Conservation (phyloP, 768 basidiomycete species). For the Dentipellis fragilis region DNA sequence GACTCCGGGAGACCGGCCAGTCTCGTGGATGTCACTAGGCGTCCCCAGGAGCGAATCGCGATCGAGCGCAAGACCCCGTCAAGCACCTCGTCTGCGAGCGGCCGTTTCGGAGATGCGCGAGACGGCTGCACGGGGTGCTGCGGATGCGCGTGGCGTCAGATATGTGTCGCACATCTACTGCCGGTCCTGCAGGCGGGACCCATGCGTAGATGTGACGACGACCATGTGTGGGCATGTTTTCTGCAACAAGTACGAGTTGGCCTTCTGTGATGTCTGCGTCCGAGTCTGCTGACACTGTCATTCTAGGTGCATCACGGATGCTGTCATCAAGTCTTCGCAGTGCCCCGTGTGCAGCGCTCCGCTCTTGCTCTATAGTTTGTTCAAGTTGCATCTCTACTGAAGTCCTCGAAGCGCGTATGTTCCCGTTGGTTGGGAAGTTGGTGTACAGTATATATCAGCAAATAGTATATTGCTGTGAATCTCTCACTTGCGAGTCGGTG, state of each 20-base stretch:
- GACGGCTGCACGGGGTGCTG: too few species aligned
- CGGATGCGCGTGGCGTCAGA: too few species aligned
- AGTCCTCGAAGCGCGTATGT: too few species aligned
- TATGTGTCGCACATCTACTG: neutral
- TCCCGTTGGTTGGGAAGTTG: neutral
- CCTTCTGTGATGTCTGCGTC: neutral
- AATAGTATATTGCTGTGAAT: too few species aligned
- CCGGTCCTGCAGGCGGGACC: neutral
- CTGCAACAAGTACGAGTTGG: neutral
- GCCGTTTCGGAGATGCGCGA: too few species aligned
- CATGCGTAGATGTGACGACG: neutral
- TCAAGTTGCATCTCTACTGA: neutral
- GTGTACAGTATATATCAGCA: neutral
- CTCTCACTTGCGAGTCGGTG: too few species aligned
- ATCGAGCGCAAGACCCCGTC: too few species aligned
- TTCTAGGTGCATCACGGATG: neutral
- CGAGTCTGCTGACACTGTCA: neutral
- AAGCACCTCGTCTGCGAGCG: too few species aligned
- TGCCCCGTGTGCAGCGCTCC: neutral
- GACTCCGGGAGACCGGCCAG: too few species aligned
- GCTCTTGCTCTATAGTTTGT: neutral
- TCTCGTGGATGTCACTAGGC: too few species aligned
- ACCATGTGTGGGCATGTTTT: neutral
- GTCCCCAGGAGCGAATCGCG: too few species aligned
- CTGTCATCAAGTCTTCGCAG: neutral